Evolutionary conservation across 352 stramenopile genomes (phyloP), one percentile per base, ranked within the genome.

Genomic region (Aphanomyces astaci): DNA sequence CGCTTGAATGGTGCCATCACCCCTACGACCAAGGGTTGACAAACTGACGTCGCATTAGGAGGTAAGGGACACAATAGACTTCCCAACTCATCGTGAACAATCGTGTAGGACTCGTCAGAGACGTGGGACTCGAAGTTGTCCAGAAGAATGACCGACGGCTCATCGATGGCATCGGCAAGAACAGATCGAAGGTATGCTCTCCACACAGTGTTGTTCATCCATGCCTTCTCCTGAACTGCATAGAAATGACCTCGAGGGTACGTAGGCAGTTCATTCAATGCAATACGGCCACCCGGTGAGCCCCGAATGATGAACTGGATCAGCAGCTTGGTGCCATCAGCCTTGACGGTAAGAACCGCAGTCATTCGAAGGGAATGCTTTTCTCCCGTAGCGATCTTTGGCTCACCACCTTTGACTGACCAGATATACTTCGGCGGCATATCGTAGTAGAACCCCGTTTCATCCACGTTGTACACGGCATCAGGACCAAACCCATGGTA

Each of bases 101-200:
- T 49, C 0, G 7, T 0, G 28, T 70, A 1, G 0, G 49, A 51
- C 1, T 32, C 71, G 1, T 30, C 64, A 27, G 43, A 70, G 1
- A 72, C 64, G 60, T 72, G 65, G 4, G 65, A 19, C 1, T 75
- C 71, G 45, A 75, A 73, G 19, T 72, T 73, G 65, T 75, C 70
- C 17, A 72, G 15, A 0, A 73, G 28, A 22, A 77, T 24, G 7
- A 77, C 55, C 3, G 30, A 60, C 51, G 75, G 74, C 0, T 11
- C 40, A 3, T 67, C 15, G 25, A 77, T 51, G 25, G 72, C 24
- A n/a, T 17, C 39, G 15, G 4, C 3, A 0, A 75, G 63, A 27
- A 33, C 65, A 5, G 64, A 17, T 2, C 19, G 24, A 1, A 72
- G 53, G 46, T 77, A 75, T 4, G 10, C 0, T 1, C 27, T 1